These are phyloP conservation scores for Gentiana straminea DNA, from an alignment of 257 asterid genomes.

Conservation along the genomic window DNA sequence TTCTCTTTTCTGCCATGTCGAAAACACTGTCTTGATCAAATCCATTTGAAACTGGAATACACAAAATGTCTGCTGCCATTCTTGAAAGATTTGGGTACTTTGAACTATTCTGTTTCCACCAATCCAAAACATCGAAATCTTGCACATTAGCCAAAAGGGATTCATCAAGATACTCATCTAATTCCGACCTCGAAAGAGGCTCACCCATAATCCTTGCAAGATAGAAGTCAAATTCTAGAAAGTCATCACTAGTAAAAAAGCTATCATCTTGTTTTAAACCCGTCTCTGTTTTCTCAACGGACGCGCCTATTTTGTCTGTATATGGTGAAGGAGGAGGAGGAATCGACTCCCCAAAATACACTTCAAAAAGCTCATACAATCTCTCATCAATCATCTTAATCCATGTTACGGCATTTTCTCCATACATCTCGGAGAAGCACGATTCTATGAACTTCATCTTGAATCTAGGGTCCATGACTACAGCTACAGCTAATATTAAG, in stretches of 20 bases:
- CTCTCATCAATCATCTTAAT: conserved; percentile 8
- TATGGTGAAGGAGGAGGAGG: conserved; percentile 10
- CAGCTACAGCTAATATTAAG: conserved; percentile 17
- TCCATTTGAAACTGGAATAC: conserved; percentile 47
- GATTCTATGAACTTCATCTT: conserved; percentile 16
- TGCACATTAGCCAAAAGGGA: conserved; percentile 42
- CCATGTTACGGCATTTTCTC: conserved; percentile 6
- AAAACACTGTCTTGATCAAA: conserved; percentile 39
- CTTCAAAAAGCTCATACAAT: conserved; percentile 8
- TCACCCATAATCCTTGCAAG: conserved; percentile 23
- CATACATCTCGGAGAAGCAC: conserved; percentile 11
- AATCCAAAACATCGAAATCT: conserved; percentile 64
- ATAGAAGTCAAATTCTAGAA: conserved; percentile 6
- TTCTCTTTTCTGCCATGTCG: conserved; percentile 27
- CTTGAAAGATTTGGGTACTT: conserved; percentile 53
- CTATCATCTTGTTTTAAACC: background rate
- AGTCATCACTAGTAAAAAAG: conserved; percentile 3
- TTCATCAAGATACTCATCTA: conserved; percentile 57
- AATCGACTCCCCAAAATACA: conserved; percentile 8
- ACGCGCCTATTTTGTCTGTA: conserved; percentile 3
- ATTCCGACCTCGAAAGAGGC: conserved; percentile 35
- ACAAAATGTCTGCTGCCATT: conserved; percentile 68
- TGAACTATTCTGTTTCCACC: conserved; percentile 55
- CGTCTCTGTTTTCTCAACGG: conserved; percentile 1
- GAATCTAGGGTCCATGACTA: conserved; percentile 21